Evolutionary conservation across 2,329 filamentous ascomycete species (phyloP).

Genomic region (Davidsoniella eucalypti): DNA sequence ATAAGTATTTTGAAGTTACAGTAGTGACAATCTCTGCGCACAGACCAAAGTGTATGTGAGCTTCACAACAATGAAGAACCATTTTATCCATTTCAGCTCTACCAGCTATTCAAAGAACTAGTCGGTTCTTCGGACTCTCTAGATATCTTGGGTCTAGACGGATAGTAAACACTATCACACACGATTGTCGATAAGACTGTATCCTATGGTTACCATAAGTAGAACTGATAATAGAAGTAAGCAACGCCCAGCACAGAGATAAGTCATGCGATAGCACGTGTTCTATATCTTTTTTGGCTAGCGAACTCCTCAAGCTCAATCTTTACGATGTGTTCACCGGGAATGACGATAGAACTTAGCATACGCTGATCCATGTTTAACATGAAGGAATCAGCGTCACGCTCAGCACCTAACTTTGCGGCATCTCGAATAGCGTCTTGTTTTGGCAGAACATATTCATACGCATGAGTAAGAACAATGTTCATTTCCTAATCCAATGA

Average conservation of each 20-base stretch:
- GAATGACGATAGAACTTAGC: slow-evolving; percentile 78
- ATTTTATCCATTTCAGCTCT: too few relatives aligned
- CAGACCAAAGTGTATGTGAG: too few relatives aligned
- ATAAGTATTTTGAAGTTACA: too few relatives aligned
- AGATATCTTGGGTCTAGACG: too few relatives aligned
- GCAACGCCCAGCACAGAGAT: not conserved
- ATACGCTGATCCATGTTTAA: slow-evolving; percentile 32
- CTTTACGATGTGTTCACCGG: slow-evolving; percentile 68
- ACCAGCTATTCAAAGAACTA: too few relatives aligned
- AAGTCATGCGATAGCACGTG: slow-evolving; percentile 8
- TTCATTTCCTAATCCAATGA: slow-evolving; percentile 54
- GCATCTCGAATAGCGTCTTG: slow-evolving; percentile 27
- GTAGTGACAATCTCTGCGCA: too few relatives aligned
- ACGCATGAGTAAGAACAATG: slow-evolving; percentile 67
- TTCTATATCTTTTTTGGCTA: slow-evolving; percentile 30
- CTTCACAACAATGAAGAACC: too few relatives aligned
- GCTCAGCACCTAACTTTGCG: slow-evolving; percentile 10
- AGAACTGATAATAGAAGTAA: not conserved
- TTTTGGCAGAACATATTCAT: slow-evolving; percentile 74
- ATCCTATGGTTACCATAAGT: too few relatives aligned
- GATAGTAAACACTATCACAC: too few relatives aligned
- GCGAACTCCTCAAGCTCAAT: slow-evolving; percentile 73
- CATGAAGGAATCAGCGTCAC: not conserved
- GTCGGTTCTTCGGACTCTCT: too few relatives aligned
- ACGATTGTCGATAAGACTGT: too few relatives aligned